phyloP scores from a whole-genome alignment of 2,329 filamentous ascomycete species.

The Ilyonectria robusta region DNA sequence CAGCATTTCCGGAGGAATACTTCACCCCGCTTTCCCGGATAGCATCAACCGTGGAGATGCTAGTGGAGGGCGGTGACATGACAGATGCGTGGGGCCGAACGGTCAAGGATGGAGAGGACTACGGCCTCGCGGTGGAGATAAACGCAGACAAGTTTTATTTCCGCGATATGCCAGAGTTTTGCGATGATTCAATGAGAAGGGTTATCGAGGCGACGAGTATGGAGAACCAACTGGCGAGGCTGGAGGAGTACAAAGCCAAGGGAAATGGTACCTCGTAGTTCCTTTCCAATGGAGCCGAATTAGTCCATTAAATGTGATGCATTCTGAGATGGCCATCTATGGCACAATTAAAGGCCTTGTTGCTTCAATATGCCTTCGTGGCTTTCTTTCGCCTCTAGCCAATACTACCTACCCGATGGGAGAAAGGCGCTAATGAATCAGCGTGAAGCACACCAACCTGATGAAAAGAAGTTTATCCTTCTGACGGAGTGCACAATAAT shows the following conservation, averaged over 20 bases:
- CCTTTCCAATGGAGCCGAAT: not conserved
- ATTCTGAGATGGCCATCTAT: too few species aligned
- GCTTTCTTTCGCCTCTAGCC: not conserved
- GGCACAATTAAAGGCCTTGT: too few species aligned
- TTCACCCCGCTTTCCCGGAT: conserved; percentile 50
- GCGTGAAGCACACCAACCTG: not conserved
- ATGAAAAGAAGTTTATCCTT: not conserved
- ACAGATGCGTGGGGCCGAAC: conserved; percentile 44
- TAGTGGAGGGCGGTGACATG: conserved; percentile 43
- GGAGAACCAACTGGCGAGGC: conserved; percentile 34
- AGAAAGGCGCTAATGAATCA: not conserved
- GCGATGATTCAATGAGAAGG: conserved; percentile 44
- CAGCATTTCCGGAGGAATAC: conserved; percentile 49
- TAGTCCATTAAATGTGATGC: not conserved
- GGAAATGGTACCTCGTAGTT: conserved; percentile 1
- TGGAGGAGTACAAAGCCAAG: conserved; percentile 30
- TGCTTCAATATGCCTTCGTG: too few species aligned
- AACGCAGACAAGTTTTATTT: conserved; percentile 52
- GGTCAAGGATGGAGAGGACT: conserved; percentile 38
- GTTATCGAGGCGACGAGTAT: conserved; percentile 41
- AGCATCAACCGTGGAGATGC: conserved; percentile 45
- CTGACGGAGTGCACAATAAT: too few species aligned
- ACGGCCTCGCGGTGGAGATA: conserved; percentile 49
- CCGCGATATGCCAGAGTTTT: conserved; percentile 41
- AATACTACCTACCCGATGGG: not conserved